Evolutionary conservation across 768 basidiomycete genomes (phyloP).

Genomic region (Erythrobasidium yunnanense): DNA sequence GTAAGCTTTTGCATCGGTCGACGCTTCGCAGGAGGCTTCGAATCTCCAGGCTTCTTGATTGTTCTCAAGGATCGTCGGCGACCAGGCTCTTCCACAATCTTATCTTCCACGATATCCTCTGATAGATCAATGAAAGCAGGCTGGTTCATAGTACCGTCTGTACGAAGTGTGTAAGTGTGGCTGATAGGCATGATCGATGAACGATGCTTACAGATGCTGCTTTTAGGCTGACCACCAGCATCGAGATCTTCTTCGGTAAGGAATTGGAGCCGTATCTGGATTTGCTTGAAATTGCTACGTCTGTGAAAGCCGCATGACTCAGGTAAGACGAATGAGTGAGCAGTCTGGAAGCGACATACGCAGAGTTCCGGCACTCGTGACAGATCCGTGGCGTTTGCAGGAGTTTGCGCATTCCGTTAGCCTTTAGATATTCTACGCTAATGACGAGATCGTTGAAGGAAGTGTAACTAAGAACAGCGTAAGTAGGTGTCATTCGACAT

Average conservation of each 20-base stretch:
- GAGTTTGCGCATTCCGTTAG: not conserved
- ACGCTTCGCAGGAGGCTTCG: not conserved
- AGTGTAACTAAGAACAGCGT: no score
- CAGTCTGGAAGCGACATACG: no score
- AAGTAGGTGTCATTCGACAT: no score
- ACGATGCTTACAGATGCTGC: not conserved
- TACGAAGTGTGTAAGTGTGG: no score
- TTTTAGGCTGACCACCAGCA: not conserved
- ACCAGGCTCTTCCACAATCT: not conserved
- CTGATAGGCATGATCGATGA: no score
- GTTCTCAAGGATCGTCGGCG: not conserved
- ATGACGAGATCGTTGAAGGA: no score
- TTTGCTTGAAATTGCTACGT: not conserved
- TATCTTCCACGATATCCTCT: not conserved
- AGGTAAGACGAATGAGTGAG: no score
- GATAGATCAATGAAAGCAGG: not conserved
- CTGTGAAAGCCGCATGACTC: not conserved
- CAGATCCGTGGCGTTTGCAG: not conserved
- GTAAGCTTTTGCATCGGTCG: not conserved
- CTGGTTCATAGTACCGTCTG: no score
- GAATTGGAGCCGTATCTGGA: not conserved
- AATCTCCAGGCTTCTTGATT: not conserved
- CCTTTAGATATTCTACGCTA: no score
- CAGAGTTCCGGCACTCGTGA: not conserved
- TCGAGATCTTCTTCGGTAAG: slow-evolving; percentile 1